Evolutionary conservation across 495 filamentous ascomycete species (phyloP).

Genomic region (Zalerion maritima): DNA sequence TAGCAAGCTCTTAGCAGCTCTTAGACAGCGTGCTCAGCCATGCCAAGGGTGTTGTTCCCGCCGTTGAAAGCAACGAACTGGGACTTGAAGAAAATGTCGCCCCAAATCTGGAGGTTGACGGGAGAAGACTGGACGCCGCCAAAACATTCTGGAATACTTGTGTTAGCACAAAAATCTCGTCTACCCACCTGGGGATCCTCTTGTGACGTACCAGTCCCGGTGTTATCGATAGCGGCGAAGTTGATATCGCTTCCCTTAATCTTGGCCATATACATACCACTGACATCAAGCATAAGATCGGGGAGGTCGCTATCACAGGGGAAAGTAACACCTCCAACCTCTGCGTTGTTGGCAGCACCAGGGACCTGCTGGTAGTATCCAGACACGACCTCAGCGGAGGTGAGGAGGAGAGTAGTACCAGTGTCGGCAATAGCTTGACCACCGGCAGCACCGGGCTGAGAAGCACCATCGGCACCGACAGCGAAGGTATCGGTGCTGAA

Average conservation of each 20-base stretch:
- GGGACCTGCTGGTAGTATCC: slow-evolving; percentile 49
- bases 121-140: slow-evolving; percentile 55
- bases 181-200: background rate
- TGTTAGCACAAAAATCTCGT: slow-evolving; percentile 5
- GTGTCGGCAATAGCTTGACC: slow-evolving; percentile 55
- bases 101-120: slow-evolving; percentile 51
- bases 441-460: slow-evolving; percentile 20
- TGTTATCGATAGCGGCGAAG: slow-evolving; percentile 41
- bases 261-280: slow-evolving; percentile 40
- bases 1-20: no score
- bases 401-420: slow-evolving; percentile 58
- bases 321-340: slow-evolving; percentile 48
- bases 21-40: slow-evolving; percentile 45
- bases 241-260: slow-evolving; percentile 54
- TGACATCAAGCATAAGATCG: slow-evolving; percentile 51
- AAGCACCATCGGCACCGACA: slow-evolving; percentile 29
- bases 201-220: slow-evolving; percentile 12
- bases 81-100: slow-evolving; percentile 67
- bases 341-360: slow-evolving; percentile 32
- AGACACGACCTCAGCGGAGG: slow-evolving; percentile 42
- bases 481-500: slow-evolving; percentile 44
- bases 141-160: slow-evolving; percentile 46
- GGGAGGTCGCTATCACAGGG: slow-evolving; percentile 49
- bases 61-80: slow-evolving; percentile 69
- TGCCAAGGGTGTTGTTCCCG: slow-evolving; percentile 43